A percentile compares a stretch with the other conserved stretches of the same genome.
These are phyloP conservation scores for Herpomyces periplanetae DNA, from an alignment of 2,329 filamentous ascomycete genomes.

Conservation along the genomic window DNA sequence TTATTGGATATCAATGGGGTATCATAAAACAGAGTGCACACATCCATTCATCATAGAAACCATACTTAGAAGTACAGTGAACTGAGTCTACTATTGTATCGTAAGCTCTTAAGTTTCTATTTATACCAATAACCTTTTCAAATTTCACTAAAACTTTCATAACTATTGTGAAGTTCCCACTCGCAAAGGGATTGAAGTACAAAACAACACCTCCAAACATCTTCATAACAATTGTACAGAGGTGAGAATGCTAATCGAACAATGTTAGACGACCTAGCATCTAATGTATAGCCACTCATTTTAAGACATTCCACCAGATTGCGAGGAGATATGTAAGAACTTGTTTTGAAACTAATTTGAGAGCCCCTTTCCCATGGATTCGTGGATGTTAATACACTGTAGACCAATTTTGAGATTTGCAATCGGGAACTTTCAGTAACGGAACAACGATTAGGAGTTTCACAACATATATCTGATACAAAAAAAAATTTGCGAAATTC, in stretches of 20 bases:
- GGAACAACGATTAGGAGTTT: conserved; percentile 3
- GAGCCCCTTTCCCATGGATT: conserved; percentile 28
- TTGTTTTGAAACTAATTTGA: conserved; percentile 32
- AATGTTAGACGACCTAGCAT: conserved; percentile 52
- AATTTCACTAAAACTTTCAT: no score
- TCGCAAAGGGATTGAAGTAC: no score
- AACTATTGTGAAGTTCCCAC: no score
- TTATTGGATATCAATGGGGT: no score
- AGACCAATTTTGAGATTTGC: conserved; percentile 7
- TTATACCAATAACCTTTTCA: no score
- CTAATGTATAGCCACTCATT: conserved; percentile 27
- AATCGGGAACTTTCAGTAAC: neutral
- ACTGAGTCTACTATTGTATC: no score
- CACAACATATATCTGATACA: conserved; percentile 10
- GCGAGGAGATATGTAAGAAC: conserved; percentile 25
- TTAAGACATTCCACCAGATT: conserved; percentile 20
- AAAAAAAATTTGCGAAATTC: conserved; percentile 5
- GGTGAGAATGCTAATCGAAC: conserved; percentile 48
- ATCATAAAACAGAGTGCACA: no score
- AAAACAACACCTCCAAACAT: conserved; percentile 26
- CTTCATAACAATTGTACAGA: conserved; percentile 39
- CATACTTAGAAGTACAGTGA: no score
- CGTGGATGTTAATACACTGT: conserved; percentile 25
- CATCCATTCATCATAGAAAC: no score
- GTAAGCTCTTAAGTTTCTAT: no score